Percentiles rank a stretch among this genome's conserved stretches.
These are phyloP conservation scores for Lanmaoa rubissima DNA, from an alignment of 768 basidiomycete genomes.

Conservation along the genomic window DNA sequence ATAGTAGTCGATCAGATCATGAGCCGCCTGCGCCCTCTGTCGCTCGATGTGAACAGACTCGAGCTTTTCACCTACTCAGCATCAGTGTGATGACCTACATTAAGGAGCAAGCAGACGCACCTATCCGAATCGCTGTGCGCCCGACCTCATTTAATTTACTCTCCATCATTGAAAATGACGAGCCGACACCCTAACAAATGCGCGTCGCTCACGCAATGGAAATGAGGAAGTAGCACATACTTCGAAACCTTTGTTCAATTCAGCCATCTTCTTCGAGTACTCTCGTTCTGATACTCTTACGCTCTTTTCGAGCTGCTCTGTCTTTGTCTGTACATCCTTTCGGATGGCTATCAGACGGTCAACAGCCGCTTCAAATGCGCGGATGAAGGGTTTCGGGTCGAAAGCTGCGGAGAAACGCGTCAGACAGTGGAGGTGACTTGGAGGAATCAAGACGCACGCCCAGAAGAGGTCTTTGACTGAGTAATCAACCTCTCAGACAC, in stretches of 20 bases:
- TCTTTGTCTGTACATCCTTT: slow-evolving; percentile 86
- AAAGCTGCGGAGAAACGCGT: slow-evolving; percentile 58
- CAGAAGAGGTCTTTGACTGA: slow-evolving; percentile 79
- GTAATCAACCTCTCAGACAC: slow-evolving; percentile 87
- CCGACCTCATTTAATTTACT: slow-evolving; percentile 90
- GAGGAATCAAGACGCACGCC: slow-evolving; percentile 55
- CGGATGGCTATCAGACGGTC: slow-evolving; percentile 85
- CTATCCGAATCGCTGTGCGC: slow-evolving; percentile 90
- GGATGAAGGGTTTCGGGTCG: slow-evolving; percentile 89
- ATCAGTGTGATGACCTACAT: slow-evolving; percentile 2
- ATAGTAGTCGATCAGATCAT: slow-evolving; percentile 91
- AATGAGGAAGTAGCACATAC: slow-evolving; percentile 41
- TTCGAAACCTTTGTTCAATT: slow-evolving; percentile 92
- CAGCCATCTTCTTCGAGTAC: slow-evolving; percentile 92
- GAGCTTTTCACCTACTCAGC: slow-evolving; percentile 78
- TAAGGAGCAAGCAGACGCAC: slow-evolving; percentile 34
- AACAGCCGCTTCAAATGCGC: slow-evolving; percentile 87
- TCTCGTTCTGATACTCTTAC: slow-evolving; percentile 87
- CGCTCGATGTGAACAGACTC: slow-evolving; percentile 92
- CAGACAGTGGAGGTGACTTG: background rate
- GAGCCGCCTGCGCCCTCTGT: slow-evolving; percentile 90
- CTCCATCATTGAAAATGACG: slow-evolving; percentile 89
- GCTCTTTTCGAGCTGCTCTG: slow-evolving; percentile 89
- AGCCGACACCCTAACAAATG: slow-evolving; percentile 68
- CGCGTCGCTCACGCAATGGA: background rate